Evolutionary conservation across 257 asterid species (phyloP).

Genomic region (Leptodermis oblonga): DNA sequence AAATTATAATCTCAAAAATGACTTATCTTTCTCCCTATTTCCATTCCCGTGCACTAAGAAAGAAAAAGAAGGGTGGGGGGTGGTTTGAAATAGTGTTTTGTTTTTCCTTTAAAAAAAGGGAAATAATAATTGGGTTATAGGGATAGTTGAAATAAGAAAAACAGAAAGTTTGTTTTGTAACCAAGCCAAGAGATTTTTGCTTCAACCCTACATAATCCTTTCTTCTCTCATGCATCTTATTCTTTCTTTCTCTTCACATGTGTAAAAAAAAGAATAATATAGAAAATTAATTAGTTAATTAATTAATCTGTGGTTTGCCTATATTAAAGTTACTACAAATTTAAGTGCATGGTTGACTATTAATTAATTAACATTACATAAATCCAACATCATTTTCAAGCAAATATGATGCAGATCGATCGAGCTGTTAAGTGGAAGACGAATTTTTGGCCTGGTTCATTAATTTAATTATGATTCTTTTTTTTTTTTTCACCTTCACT

Average conservation of each 20-base stretch:
- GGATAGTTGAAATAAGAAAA: neutral
- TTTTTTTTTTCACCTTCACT: no score
- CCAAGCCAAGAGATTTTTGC: conserved; percentile 42
- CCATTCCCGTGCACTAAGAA: no score
- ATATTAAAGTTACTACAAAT: neutral
- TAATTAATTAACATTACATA: neutral
- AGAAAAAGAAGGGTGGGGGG: no score
- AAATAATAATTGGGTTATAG: neutral
- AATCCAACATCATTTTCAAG: neutral
- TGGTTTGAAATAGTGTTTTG: no score
- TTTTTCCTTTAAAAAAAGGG: neutral
- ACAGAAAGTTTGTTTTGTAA: conserved; percentile 34
- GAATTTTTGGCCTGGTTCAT: neutral
- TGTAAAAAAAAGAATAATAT: conserved; percentile 18
- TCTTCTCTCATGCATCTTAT: neutral
- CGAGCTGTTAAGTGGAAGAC: neutral
- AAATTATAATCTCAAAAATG: no score
- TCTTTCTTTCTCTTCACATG: conserved; percentile 29
- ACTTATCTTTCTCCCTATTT: no score
- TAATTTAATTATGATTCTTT: no score
- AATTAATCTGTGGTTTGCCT: neutral
- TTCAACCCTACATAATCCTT: conserved; percentile 40
- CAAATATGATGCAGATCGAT: neutral
- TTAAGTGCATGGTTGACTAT: neutral
- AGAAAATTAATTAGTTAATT: neutral